Conservation (phyloP, 148 eudicot genomes). For the Rhododendron griersonianum region DNA sequence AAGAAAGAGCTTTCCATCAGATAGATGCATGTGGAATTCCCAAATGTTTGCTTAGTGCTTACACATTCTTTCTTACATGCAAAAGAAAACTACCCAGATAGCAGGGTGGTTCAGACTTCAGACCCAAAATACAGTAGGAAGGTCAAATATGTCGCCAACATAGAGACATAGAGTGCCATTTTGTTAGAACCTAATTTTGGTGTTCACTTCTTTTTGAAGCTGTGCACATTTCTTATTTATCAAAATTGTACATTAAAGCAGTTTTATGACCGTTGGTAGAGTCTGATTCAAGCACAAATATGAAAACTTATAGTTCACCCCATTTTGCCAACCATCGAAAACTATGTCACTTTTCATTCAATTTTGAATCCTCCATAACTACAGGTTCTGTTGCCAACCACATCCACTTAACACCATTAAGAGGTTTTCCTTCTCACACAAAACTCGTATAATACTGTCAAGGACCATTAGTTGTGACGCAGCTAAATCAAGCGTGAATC, state of each 20-base stretch:
- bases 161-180: not conserved
- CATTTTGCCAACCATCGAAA: not conserved
- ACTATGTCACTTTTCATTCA: not conserved
- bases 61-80: not conserved
- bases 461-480: too few species aligned
- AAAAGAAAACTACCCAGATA: not conserved
- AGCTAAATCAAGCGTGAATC: too few species aligned
- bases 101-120: not conserved
- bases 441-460: too few species aligned
- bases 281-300: not conserved
- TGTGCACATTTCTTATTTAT: not conserved
- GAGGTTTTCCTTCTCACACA: too few species aligned
- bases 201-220: not conserved
- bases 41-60: not conserved
- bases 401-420: not conserved
- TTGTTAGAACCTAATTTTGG: not conserved
- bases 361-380: not conserved
- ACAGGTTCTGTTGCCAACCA: not conserved
- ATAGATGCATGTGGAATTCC: not conserved
- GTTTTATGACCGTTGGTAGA: not conserved
- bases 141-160: not conserved
- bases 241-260: not conserved
- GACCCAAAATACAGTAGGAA: not conserved
- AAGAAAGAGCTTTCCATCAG: not conserved
- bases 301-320: not conserved